Evolutionary conservation across 176 grass and related monocot genomes (phyloP).

Genomic region (Tillandsia leiboldiana): DNA sequence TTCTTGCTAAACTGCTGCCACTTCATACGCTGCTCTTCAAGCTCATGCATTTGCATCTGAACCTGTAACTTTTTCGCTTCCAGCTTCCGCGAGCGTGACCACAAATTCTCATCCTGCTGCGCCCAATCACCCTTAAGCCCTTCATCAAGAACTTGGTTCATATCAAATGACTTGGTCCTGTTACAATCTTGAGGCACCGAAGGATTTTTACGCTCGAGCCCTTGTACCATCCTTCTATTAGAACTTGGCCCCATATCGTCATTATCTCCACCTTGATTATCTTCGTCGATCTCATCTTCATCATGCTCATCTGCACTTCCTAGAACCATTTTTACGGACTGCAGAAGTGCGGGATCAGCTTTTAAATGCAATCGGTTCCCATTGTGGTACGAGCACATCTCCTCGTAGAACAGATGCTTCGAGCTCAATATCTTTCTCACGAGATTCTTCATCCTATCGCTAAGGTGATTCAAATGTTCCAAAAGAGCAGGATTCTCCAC

Average conservation of each 20-base stretch:
- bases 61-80: slow-evolving; percentile 44
- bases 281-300: slow-evolving; percentile 30
- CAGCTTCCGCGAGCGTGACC: slow-evolving; percentile 15
- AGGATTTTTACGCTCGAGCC: slow-evolving; percentile 14
- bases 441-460: slow-evolving; percentile 53
- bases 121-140: slow-evolving; percentile 12
- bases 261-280: slow-evolving; percentile 25
- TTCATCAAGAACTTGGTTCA: slow-evolving; percentile 26
- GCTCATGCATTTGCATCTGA: slow-evolving; percentile 48
- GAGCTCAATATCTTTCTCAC: slow-evolving; percentile 52
- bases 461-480: slow-evolving; percentile 25
- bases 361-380: slow-evolving; percentile 42
- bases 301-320: slow-evolving; percentile 30
- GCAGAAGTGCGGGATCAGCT: slow-evolving; percentile 42
- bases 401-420: slow-evolving; percentile 67
- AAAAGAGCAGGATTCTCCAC: slow-evolving; percentile 54
- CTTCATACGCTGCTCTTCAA: slow-evolving; percentile 52
- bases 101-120: slow-evolving; percentile 22
- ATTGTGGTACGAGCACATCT: slow-evolving; percentile 89
- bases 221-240: slow-evolving; percentile 22
- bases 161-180: slow-evolving; percentile 32
- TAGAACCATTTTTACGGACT: slow-evolving; percentile 33
- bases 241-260: slow-evolving; percentile 22
- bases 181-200: background rate
- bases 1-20: slow-evolving; percentile 52